Percentiles rank a stretch among this genome's conserved stretches.
Conservation (phyloP, 164 flowering plant genomes). For the Aristolochia fimbriata region DNA sequence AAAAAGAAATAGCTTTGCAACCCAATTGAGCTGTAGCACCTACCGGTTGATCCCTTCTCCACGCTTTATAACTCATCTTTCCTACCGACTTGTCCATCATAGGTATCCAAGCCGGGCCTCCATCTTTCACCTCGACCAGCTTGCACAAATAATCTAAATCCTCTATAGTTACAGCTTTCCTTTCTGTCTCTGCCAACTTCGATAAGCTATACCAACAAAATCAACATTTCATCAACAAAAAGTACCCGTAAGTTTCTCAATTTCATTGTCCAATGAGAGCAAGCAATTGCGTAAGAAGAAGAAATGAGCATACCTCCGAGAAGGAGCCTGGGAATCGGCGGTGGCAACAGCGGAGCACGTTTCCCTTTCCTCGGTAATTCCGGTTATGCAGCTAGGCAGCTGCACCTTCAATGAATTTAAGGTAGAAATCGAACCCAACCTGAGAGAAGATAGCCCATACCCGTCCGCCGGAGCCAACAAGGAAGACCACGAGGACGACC, state of each 20-base stretch:
- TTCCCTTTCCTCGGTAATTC: conserved; percentile 28
- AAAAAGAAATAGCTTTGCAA: not conserved
- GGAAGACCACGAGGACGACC: not conserved
- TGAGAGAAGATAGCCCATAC: conserved; percentile 4
- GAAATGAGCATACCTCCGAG: conserved; percentile 33
- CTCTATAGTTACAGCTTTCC: conserved; percentile 26
- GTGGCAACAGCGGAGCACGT: conserved; percentile 13
- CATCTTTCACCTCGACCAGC: conserved; percentile 67
- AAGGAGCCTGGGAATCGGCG: conserved; percentile 12
- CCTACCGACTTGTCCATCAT: conserved; percentile 72
- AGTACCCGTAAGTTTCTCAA: not conserved
- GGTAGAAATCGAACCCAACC: conserved; percentile 16
- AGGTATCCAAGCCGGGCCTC: conserved; percentile 72
- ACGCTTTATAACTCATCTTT: conserved; percentile 71
- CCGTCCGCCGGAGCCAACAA: not conserved
- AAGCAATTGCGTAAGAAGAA: not conserved
- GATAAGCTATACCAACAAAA: conserved; percentile 26
- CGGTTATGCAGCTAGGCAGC: conserved; percentile 34
- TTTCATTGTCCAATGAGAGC: not conserved
- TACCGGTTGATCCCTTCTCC: conserved; percentile 76
- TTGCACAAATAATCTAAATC: conserved; percentile 46
- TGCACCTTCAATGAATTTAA: conserved; percentile 41
- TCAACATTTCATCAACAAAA: not conserved
- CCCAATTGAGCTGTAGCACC: not conserved
- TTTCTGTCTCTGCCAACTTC: conserved; percentile 17